Conservation (phyloP, 306 rosid genomes). For the Hylodesmum podocarpum region DNA sequence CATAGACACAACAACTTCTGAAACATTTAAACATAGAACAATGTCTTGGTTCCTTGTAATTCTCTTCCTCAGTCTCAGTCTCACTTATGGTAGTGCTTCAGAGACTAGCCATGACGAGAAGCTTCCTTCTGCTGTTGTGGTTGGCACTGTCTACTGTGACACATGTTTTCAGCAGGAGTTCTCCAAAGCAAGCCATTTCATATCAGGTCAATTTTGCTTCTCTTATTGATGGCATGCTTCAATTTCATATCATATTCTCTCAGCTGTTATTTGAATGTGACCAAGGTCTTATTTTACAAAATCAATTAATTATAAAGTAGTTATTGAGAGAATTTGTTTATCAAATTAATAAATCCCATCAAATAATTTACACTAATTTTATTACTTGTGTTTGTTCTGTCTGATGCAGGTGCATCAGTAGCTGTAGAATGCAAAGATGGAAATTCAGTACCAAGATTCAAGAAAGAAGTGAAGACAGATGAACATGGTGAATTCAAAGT, state of each 20-base stretch:
- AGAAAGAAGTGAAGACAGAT: conserved; percentile 66
- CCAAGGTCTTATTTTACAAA: too few relatives aligned
- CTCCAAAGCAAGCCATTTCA: conserved; percentile 61
- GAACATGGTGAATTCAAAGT: conserved; percentile 69
- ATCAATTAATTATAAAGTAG: too few relatives aligned
- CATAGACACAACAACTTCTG: conserved; percentile 6
- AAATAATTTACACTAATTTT: too few relatives aligned
- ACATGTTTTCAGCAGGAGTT: conserved; percentile 63
- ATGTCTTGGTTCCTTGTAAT: conserved; percentile 54
- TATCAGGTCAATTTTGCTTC: conserved; percentile 53
- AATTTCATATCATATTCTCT: neutral
- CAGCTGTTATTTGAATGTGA: neutral
- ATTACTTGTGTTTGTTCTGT: neutral
- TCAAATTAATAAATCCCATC: too few relatives aligned
- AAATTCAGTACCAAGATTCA: conserved; percentile 41
- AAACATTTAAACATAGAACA: conserved; percentile 5
- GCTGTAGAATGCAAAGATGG: conserved; percentile 74
- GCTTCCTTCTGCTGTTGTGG: conserved; percentile 55
- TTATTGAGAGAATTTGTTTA: too few relatives aligned
- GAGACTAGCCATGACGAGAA: conserved; percentile 43
- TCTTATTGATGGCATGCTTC: neutral
- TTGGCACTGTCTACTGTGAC: conserved; percentile 85
- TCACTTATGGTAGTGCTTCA: conserved; percentile 40
- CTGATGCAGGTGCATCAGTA: conserved; percentile 69
- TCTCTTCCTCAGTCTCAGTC: conserved; percentile 45